Conservation (phyloP, 129 eudicot species). For the Helichrysum umbraculigerum region DNA sequence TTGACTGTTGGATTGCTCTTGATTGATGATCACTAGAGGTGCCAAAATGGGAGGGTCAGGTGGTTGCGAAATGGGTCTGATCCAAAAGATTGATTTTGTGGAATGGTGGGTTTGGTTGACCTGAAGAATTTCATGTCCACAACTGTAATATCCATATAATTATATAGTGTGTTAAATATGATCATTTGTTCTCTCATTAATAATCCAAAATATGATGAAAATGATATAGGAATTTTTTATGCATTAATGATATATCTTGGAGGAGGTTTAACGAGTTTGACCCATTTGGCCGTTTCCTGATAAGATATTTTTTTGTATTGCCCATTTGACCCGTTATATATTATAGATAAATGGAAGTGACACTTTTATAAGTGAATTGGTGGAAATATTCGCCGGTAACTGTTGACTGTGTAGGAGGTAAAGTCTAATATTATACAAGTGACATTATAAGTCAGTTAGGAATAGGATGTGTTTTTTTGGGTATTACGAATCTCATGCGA, state of each 20-base stretch:
- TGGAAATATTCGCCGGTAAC: no score
- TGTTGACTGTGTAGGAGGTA: not conserved
- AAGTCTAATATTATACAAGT: not conserved
- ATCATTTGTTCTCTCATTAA: not conserved
- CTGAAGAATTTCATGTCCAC: not conserved
- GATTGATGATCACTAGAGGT: not conserved
- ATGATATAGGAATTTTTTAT: no score
- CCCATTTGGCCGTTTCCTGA: not conserved
- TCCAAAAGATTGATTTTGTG: not conserved
- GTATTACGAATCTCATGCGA: not conserved
- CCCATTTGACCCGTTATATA: not conserved
- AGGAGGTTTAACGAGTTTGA: not conserved
- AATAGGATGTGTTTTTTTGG: not conserved
- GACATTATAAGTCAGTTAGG: not conserved
- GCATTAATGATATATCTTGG: not conserved
- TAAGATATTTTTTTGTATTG: not conserved
- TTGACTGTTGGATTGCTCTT: not conserved
- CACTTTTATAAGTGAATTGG: not conserved
- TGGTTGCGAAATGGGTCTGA: not conserved
- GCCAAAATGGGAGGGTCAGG: not conserved
- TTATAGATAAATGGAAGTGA: not conserved
- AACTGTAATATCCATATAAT: not conserved
- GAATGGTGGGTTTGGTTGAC: not conserved
- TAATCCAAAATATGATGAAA: not conserved
- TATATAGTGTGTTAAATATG: not conserved